Conservation (phyloP, 208 protist genomes). For the Wallacemonas rigidus region DNA sequence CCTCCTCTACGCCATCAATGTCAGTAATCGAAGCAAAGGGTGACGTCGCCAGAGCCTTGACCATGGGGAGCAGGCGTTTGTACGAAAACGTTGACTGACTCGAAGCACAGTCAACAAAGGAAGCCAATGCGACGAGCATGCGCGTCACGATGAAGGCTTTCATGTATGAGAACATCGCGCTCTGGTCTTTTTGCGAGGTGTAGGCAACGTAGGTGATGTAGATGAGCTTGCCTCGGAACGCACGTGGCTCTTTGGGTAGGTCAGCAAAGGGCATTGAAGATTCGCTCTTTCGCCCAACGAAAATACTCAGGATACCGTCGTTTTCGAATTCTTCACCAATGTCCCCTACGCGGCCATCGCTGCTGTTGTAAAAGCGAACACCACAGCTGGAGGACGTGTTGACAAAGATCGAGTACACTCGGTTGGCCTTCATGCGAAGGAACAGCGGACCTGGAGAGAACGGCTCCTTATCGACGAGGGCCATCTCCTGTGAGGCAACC, state of each 20-base stretch:
- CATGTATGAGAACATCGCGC: slow-evolving; percentile 69
- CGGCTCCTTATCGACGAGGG: slow-evolving; percentile 73
- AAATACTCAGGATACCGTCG: slow-evolving; percentile 82
- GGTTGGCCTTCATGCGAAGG: slow-evolving; percentile 72
- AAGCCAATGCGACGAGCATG: slow-evolving; percentile 84
- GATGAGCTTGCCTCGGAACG: slow-evolving; percentile 77
- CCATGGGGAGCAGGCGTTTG: slow-evolving; percentile 37
- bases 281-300: slow-evolving; percentile 87
- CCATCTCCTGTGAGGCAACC: slow-evolving; percentile 57
- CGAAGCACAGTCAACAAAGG: slow-evolving; percentile 55
- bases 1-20: slow-evolving; percentile 44
- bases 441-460: slow-evolving; percentile 72
- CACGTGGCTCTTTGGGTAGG: slow-evolving; percentile 70
- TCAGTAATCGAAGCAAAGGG: slow-evolving; percentile 42
- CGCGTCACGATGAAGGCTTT: slow-evolving; percentile 80
- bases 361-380: slow-evolving; percentile 89
- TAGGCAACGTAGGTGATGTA: slow-evolving; percentile 74
- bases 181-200: neutral
- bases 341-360: slow-evolving; percentile 71
- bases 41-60: slow-evolving; percentile 49
- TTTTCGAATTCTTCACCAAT: slow-evolving; percentile 85
- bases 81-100: slow-evolving; percentile 36
- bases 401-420: slow-evolving; percentile 86
- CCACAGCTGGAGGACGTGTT: slow-evolving; percentile 88
- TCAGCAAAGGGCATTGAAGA: slow-evolving; percentile 75